Conservation (phyloP, 2,329 filamentous ascomycete genomes). For the Lojkania enalia region DNA sequence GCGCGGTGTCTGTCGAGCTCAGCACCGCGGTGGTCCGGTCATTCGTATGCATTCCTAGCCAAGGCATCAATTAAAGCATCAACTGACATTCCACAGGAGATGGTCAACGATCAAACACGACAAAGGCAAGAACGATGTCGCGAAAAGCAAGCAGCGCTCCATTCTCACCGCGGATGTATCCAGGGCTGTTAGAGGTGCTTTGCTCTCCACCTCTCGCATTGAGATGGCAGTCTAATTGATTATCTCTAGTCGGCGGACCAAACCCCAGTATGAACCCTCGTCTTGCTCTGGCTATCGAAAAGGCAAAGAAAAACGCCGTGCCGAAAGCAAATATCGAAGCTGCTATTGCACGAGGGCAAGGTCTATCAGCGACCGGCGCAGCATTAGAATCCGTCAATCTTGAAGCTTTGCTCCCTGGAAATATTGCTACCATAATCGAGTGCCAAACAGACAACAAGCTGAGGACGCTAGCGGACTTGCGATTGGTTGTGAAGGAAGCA, state of each 20-base stretch:
- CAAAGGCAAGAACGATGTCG: conserved; percentile 82
- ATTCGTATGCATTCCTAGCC: conserved; percentile 30
- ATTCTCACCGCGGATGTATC: conserved; percentile 73
- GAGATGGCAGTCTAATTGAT: conserved; percentile 19
- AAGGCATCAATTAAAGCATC: neutral
- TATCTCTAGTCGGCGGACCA: conserved; percentile 67
- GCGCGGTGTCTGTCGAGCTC: conserved; percentile 34
- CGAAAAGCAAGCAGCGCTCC: conserved; percentile 73
- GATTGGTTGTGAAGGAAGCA: conserved; percentile 68
- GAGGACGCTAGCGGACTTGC: conserved; percentile 73
- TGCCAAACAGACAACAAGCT: conserved; percentile 81
- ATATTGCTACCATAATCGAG: conserved; percentile 77
- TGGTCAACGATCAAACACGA: conserved; percentile 98
- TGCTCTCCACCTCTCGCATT: neutral
- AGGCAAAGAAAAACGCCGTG: conserved; percentile 83
- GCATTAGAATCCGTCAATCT: conserved; percentile 76
- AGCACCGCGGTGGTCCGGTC: conserved; percentile 34
- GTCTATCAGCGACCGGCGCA: conserved; percentile 72
- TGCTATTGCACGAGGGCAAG: conserved; percentile 87
- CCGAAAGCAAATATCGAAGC: conserved; percentile 83
- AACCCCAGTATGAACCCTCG: conserved; percentile 75
- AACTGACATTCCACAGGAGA: conserved; percentile 58
- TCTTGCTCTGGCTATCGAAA: conserved; percentile 70
- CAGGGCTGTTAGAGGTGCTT: conserved; percentile 71
- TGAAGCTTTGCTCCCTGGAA: conserved; percentile 78